Evolutionary conservation across 257 asterid genomes (phyloP).

Genomic region (Solanum chiquidenum): DNA sequence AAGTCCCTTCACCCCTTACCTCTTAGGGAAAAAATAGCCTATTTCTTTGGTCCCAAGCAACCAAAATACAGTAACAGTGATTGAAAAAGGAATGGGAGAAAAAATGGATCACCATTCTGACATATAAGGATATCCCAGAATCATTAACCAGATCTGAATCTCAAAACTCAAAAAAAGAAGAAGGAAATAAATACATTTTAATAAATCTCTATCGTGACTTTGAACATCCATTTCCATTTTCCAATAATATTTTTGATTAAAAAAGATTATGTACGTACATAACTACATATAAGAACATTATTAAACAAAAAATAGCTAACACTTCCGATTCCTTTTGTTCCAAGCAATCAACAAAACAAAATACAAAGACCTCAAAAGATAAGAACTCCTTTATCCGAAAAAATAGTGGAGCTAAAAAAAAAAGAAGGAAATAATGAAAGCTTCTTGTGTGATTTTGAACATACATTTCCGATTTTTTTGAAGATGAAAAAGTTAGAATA

Average conservation of each 20-base stretch:
- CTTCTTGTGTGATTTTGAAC: background rate
- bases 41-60: background rate
- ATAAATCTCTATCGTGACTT: background rate
- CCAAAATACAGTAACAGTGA: background rate
- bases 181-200: background rate
- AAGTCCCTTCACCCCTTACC: background rate
- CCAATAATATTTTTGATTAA: background rate
- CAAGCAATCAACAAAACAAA: background rate
- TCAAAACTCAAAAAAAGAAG: background rate
- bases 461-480: background rate
- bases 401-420: background rate
- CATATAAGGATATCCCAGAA: background rate
- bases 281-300: background rate
- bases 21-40: background rate
- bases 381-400: too few relatives aligned
- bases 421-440: background rate
- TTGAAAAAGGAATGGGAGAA: background rate
- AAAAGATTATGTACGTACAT: background rate
- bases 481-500: background rate
- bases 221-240: background rate
- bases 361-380: background rate
- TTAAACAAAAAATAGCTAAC: background rate
- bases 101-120: background rate
- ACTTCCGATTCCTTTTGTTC: background rate
- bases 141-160: background rate